These are phyloP conservation scores for Lipomyces kockii DNA, from an alignment of 805 yeast genomes.

Conservation along the genomic window DNA sequence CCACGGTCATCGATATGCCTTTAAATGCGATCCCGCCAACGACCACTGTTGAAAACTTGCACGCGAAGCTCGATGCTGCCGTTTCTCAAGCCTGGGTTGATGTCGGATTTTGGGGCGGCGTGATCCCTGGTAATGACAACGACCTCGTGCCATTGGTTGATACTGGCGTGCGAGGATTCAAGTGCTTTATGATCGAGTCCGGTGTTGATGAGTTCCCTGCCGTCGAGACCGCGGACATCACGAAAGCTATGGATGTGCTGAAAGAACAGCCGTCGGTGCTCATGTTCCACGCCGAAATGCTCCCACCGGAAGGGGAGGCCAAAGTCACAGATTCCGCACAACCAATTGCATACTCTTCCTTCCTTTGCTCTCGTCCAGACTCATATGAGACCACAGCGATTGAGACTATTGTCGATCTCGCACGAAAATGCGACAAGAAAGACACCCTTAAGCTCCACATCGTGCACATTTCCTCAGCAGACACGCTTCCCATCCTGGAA, in stretches of 20 bases:
- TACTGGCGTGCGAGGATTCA: constrained; percentile 92
- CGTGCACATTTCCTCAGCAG: constrained; percentile 86
- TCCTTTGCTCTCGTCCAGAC: constrained; percentile 86
- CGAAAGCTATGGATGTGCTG: constrained; percentile 66
- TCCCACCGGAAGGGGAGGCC: constrained; percentile 48
- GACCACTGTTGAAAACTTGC: constrained; percentile 76
- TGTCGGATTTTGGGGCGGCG: constrained; percentile 96
- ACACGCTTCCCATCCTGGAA: constrained; percentile 74
- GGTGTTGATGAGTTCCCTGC: constrained; percentile 98
- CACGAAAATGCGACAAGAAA: constrained; percentile 49
- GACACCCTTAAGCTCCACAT: constrained; percentile 62
- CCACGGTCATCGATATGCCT: constrained; percentile 96
- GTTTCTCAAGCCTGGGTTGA: constrained; percentile 86
- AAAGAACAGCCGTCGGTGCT: constrained; percentile 68
- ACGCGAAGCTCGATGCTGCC: constrained; percentile 78
- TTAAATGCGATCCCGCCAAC: constrained; percentile 95
- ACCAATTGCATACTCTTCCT: constrained; percentile 60
- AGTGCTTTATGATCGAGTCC: constrained; percentile 88
- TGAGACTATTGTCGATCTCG: constrained; percentile 66
- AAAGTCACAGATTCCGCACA: constrained; percentile 31
- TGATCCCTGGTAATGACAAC: constrained; percentile 75
- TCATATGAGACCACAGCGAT: constrained; percentile 85
- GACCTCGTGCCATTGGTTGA: constrained; percentile 75
- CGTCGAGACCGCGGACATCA: constrained; percentile 66
- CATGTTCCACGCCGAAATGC: constrained; percentile 95